Base-by-base conservation (phyloP, 2,329 filamentous ascomycete genomes). In the Gliomastix tumulicola region DNA sequence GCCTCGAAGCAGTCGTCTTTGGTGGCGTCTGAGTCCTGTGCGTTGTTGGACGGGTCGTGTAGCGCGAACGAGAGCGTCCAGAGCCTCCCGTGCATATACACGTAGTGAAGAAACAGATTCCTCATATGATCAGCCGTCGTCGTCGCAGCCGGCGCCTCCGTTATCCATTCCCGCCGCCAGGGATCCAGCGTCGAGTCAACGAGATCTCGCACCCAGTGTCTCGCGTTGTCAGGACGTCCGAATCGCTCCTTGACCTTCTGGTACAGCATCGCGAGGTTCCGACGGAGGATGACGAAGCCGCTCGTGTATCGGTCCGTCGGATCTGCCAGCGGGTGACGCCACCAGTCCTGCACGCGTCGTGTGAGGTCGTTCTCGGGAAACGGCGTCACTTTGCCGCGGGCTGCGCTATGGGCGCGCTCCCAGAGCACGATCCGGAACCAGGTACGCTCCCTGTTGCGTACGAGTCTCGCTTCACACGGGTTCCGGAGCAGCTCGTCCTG, bases 131-230 rank as follows among this genome's bases (percentile, higher is more conserved):
- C 32, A 11, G 20, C 16, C 20, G 19, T 34, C 12, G 16, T 4
- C 8, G 32, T 12, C 12, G 17, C 10, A 21, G 32, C 16, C 3
- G 17, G n/a, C 11, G 12, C n/a, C 8, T 12, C 12, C 11, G 11
- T 13, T 16, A 34, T 19, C 32, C 32, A 34, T 12, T 13, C 16
- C 21, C 20, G 16, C 16, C 12, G 12, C 32, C 32, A 34, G 12
- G 32, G 32, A 21, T 34, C 32, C 16, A 34, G 20, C 8, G 32
- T 21, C 12, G 32, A 19, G 19, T 34, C 32, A 8, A 34, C 32
- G 32, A 34, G 32, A 16, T 34, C 32, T 34, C 19, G 10, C 12
- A 34, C 32, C 32, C 32, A 34, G 20, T 34, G 32, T 20, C 16
- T 4, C 10, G 16, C 11, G 20, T 34, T 19, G 20, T 34, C 12